These are phyloP conservation scores for Spathaspora sp. DNA, from an alignment of 805 yeast species.

Conservation along the genomic window DNA sequence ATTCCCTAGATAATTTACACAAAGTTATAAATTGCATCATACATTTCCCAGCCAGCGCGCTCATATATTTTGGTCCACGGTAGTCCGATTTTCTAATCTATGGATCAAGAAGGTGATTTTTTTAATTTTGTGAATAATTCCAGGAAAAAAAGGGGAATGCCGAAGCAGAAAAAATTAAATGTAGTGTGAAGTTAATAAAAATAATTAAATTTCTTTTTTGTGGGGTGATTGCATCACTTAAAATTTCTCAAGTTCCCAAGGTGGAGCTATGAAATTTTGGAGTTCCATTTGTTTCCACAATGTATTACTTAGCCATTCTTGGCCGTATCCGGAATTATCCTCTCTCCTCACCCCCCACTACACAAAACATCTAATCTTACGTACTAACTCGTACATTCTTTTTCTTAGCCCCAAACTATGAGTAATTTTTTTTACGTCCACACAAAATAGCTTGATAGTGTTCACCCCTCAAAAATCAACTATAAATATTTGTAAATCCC, in stretches of 20 bases:
- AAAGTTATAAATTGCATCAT: neutral
- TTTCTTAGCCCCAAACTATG: neutral
- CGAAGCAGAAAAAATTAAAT: neutral
- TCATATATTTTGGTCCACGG: neutral
- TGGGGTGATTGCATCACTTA: neutral
- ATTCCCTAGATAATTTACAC: neutral
- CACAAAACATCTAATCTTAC: neutral
- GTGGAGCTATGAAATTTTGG: neutral
- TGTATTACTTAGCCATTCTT: neutral
- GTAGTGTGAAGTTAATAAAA: neutral
- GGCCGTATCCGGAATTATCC: neutral
- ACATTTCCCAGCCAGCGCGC: too few species aligned
- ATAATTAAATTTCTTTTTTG: constrained; percentile 1
- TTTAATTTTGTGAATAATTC: neutral
- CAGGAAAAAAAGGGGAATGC: neutral
- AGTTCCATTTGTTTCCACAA: neutral
- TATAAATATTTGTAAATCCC: neutral
- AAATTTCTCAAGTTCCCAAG: neutral
- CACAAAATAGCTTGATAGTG: neutral
- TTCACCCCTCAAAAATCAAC: neutral
- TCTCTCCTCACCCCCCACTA: neutral
- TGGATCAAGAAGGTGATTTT: too few species aligned
- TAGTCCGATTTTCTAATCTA: neutral
- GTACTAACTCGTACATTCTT: neutral
- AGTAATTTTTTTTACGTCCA: neutral